Percentiles rank a stretch among this genome's conserved stretches.
Evolutionary conservation across 352 stramenopile species (phyloP).

Genomic region (Aphanomyces astaci): DNA sequence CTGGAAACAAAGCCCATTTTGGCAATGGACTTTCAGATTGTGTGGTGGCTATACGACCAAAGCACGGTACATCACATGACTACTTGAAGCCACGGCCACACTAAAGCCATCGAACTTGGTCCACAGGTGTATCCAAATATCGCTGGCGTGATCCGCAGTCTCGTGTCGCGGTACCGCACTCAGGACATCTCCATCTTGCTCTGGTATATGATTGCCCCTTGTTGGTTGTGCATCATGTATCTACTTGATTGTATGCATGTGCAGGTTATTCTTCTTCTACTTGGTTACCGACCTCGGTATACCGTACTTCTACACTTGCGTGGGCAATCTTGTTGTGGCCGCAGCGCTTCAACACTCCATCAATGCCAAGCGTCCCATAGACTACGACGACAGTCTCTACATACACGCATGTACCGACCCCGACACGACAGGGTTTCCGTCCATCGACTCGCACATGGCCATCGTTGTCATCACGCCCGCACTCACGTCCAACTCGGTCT

Average conservation of each 20-base stretch:
- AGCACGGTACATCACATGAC: not conserved
- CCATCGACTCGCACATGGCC: constrained; percentile 66
- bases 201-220: constrained; percentile 32
- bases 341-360: constrained; percentile 41
- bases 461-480: constrained; percentile 57
- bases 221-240: not conserved
- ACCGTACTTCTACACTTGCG: constrained; percentile 57
- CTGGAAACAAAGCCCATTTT: not conserved
- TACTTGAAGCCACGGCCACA: not conserved
- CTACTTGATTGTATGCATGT: not conserved
- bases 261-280: constrained; percentile 54
- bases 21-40: not conserved
- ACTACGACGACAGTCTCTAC: constrained; percentile 35
- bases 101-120: not conserved
- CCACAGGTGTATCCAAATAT: not conserved
- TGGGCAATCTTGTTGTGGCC: constrained; percentile 47
- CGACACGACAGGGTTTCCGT: constrained; percentile 52
- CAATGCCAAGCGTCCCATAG: constrained; percentile 39
- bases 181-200: constrained; percentile 58
- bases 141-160: not conserved
- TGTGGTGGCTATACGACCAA: constrained; percentile 1
- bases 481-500: constrained; percentile 30
- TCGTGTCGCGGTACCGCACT: constrained; percentile 39
- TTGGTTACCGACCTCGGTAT: constrained; percentile 50
- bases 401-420: constrained; percentile 31